phyloP scores from a whole-genome alignment of 345 rosid genomes.

The Punica granatum region DNA sequence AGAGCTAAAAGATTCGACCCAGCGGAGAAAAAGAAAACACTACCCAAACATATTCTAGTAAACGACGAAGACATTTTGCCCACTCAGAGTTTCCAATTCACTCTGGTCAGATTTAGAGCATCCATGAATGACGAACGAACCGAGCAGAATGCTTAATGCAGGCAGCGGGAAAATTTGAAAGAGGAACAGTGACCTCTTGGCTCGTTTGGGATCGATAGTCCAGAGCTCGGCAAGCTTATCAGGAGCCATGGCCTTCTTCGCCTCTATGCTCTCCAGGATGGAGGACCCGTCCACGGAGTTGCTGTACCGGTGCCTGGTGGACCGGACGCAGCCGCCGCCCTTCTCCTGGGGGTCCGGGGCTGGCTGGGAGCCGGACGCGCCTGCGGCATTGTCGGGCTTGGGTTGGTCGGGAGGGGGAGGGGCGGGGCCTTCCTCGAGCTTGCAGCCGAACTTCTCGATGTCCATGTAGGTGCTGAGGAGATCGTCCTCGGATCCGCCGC shows the following conservation, averaged over 20 bases:
- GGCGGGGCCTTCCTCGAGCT: conserved; percentile 20
- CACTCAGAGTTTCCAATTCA: too few relatives aligned
- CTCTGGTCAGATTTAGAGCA: too few relatives aligned
- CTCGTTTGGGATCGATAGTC: conserved; percentile 82
- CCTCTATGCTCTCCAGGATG: conserved; percentile 71
- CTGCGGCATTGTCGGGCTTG: conserved; percentile 36
- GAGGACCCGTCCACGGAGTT: conserved; percentile 76
- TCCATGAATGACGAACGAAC: background rate
- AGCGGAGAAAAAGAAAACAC: too few relatives aligned
- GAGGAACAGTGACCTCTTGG: conserved; percentile 58
- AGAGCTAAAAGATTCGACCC: background rate
- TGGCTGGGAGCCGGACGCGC: conserved; percentile 7
- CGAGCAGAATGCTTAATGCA: background rate
- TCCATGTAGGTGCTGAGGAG: conserved; percentile 81
- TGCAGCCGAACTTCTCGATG: conserved; percentile 72
- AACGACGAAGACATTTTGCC: too few relatives aligned
- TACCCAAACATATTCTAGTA: too few relatives aligned
- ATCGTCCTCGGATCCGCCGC: conserved; percentile 80
- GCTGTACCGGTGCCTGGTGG: conserved; percentile 77
- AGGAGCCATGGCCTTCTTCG: conserved; percentile 98
- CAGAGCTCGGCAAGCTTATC: conserved; percentile 89
- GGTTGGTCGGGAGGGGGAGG: conserved; percentile 8
- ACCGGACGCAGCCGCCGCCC: conserved; percentile 8
- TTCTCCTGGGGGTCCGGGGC: background rate
- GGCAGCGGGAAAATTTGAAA: background rate